Evolutionary conservation across 495 filamentous ascomycete species (phyloP).

Genomic region (Aspergillus heteromorphus): DNA sequence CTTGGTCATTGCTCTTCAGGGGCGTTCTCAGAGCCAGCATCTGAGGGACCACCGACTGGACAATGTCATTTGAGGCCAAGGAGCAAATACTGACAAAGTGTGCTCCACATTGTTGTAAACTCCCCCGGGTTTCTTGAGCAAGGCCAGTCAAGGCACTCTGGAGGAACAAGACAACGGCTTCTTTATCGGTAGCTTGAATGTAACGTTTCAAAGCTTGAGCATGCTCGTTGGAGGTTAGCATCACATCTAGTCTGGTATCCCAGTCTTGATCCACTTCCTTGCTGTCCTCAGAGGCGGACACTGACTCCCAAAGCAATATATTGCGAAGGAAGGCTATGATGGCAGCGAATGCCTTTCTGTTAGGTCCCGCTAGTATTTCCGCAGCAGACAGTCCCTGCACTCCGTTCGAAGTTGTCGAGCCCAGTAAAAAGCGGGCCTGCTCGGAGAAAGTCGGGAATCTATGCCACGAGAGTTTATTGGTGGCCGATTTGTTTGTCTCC

Average conservation of each 20-base stretch:
- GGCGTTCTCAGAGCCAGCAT: conserved; percentile 48
- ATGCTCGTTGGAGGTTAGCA: conserved; percentile 58
- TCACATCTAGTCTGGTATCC: conserved; percentile 71
- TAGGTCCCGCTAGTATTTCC: conserved; percentile 26
- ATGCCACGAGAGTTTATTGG: conserved; percentile 27
- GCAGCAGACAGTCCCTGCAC: conserved; percentile 17
- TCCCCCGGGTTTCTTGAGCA: conserved; percentile 39
- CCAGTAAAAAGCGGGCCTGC: conserved; percentile 29
- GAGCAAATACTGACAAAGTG: conserved; percentile 65
- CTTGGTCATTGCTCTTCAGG: conserved; percentile 63
- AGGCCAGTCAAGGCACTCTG: conserved; percentile 55
- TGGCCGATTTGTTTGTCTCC: conserved; percentile 15
- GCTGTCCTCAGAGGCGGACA: conserved; percentile 44
- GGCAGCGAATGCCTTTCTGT: conserved; percentile 45
- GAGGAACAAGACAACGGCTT: conserved; percentile 39
- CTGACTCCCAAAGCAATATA: conserved; percentile 67
- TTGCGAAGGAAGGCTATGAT: conserved; percentile 67
- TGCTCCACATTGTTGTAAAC: conserved; percentile 49
- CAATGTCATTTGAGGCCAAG: conserved; percentile 48
- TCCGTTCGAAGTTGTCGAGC: conserved; percentile 16
- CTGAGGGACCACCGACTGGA: conserved; percentile 45
- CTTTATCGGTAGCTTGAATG: conserved; percentile 29
- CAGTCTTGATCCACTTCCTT: conserved; percentile 72
- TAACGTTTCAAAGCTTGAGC: conserved; percentile 55
- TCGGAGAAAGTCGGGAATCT: conserved; percentile 43